These are phyloP conservation scores for Ascochyta koolunga DNA, from an alignment of 2,329 filamentous ascomycete species.

Conservation along the genomic window DNA sequence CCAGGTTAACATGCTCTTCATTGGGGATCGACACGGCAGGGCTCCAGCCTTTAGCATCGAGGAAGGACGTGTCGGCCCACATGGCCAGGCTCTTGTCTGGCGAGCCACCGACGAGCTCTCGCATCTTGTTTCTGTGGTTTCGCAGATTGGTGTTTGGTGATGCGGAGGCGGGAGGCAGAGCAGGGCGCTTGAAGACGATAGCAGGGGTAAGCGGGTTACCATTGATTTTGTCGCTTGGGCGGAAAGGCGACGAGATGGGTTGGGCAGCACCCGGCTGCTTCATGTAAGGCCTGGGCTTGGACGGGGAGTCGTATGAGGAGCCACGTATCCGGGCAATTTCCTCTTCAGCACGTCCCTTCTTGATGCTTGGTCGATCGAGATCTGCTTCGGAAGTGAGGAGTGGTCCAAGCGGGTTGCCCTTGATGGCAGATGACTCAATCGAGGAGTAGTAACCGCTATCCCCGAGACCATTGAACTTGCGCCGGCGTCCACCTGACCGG, in stretches of 20 bases:
- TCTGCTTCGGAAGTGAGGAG: constrained; percentile 76
- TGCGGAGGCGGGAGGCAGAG: constrained; percentile 72
- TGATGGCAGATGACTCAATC: constrained; percentile 85
- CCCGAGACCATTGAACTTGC: constrained; percentile 79
- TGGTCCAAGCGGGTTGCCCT: constrained; percentile 68
- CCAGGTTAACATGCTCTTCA: constrained; percentile 61
- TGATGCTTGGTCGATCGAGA: constrained; percentile 77
- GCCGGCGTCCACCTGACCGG: constrained; percentile 71
- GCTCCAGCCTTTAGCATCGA: constrained; percentile 59
- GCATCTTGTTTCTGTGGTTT: constrained; percentile 83
- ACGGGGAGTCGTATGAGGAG: constrained; percentile 92
- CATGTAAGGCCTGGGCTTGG: constrained; percentile 66
- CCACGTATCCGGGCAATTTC: constrained; percentile 92
- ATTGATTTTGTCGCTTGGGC: constrained; percentile 40
- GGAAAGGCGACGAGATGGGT: constrained; percentile 52
- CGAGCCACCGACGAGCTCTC: constrained; percentile 76
- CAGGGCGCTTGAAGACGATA: constrained; percentile 76
- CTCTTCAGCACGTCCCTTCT: constrained; percentile 90
- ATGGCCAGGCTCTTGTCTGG: constrained; percentile 65
- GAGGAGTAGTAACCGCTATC: constrained; percentile 98
- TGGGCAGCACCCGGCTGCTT: constrained; percentile 50
- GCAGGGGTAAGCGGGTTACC: constrained; percentile 79
- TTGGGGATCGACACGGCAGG: constrained; percentile 69
- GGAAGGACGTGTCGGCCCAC: constrained; percentile 59
- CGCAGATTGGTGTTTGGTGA: constrained; percentile 93